Percentiles rank a stretch among this genome's conserved stretches.
Evolutionary conservation across 139 green algal species (phyloP).

Genomic region (Coelastrella sp.): DNA sequence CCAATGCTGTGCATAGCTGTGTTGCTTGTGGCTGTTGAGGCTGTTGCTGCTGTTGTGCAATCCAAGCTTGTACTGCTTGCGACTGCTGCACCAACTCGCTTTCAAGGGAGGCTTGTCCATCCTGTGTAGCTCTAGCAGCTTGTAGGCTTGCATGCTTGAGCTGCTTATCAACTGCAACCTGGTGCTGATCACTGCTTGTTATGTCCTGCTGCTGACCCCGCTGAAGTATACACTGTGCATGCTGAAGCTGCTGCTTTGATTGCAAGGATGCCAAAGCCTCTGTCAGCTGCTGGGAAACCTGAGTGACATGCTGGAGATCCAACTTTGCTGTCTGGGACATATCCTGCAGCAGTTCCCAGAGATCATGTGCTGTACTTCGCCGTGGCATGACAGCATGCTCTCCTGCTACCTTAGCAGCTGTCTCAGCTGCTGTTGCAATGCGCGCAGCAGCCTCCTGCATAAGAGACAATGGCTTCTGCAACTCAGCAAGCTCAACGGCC

Average conservation of each 20-base stretch:
- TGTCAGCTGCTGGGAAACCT: neutral
- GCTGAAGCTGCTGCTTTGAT: neutral
- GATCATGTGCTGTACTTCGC: neutral
- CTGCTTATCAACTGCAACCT: neutral
- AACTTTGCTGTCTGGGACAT: neutral
- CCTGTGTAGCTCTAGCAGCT: no score
- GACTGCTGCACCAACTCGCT: no score
- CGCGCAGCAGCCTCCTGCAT: neutral
- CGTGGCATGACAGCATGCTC: neutral
- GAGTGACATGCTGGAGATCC: neutral
- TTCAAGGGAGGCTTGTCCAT: no score
- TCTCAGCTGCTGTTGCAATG: neutral
- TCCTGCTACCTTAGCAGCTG: neutral
- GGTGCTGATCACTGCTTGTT: neutral
- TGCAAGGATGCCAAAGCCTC: neutral
- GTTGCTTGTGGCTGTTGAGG: neutral
- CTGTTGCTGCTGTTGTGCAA: neutral
- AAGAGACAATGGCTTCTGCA: neutral
- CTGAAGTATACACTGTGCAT: no score
- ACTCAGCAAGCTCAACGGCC: neutral
- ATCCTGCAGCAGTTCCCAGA: neutral
- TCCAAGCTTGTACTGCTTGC: no score
- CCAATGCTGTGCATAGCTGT: neutral
- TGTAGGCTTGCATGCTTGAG: neutral
- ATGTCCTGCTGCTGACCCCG: neutral